These are phyloP conservation scores for Suillus spraguei DNA, from an alignment of 768 basidiomycete species.

Conservation along the genomic window DNA sequence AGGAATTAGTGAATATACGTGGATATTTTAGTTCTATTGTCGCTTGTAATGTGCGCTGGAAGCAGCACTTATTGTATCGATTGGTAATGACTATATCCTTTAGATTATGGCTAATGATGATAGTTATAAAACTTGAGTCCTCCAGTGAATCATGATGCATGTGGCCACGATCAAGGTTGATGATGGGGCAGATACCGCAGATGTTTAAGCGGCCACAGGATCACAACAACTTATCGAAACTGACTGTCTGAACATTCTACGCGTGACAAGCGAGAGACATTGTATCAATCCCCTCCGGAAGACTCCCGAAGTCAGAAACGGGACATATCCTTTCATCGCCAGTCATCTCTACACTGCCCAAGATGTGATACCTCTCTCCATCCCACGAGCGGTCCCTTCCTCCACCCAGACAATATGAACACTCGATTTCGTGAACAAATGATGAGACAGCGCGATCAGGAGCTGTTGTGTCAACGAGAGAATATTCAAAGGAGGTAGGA, in stretches of 20 bases:
- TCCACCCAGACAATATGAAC: not conserved
- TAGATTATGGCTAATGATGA: no score
- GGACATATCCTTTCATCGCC: not conserved
- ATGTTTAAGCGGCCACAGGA: no score
- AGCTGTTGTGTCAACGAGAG: not conserved
- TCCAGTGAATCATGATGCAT: not conserved
- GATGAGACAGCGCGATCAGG: conserved; percentile 1
- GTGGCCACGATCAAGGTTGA: no score
- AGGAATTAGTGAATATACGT: no score
- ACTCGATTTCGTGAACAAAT: not conserved
- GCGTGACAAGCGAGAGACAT: not conserved
- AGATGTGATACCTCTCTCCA: conserved; percentile 1
- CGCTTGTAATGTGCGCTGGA: not conserved
- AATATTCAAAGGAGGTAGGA: not conserved
- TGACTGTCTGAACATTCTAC: no score
- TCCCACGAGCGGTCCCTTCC: not conserved
- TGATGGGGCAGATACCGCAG: no score
- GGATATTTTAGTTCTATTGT: not conserved
- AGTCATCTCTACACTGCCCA: not conserved
- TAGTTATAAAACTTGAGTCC: no score
- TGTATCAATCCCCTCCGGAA: not conserved
- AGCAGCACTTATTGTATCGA: not conserved
- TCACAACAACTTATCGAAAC: no score
- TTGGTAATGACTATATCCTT: no score
- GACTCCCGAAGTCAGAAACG: conserved; percentile 1